Base-by-base conservation (phyloP, 2,329 filamentous ascomycete species). In the Daldinia sp. region DNA sequence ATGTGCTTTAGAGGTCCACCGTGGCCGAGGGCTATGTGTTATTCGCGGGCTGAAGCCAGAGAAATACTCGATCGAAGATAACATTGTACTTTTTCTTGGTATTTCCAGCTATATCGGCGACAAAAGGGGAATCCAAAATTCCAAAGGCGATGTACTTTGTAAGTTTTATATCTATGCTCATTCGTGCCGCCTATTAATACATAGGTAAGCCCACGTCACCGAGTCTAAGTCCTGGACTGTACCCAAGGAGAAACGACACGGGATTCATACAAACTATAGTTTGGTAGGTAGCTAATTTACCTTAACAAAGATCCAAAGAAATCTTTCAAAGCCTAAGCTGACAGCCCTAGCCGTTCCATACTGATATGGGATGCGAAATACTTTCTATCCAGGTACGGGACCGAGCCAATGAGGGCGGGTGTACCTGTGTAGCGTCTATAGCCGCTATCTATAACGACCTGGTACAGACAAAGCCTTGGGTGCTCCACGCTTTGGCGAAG, bases 101-200 rank as follows among this genome's bases (percentile, higher is more conserved):
- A 77, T 90, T 10, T 82, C 87, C 0, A 84, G 82, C 62, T 84
- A 90, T 72, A 82, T 91, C 56, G 88, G 85, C 1, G 81, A 85
- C 41, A 80, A 84, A 53, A 82, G 87, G 42, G 86, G 86, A 2
- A 70, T 83, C 2, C 86, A 88, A 63, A 82, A 83, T 62, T 78
- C 79, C n/a, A 82, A 81, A 48, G 84, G 84, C 10, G 81, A 82
- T 39, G 81, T 86, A 73, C 70, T 86, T 15, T 80, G 84, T 85
- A 78, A 71, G 82, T 77, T 20, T 6, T 10, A 13, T 13, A 39
- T 33, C 33, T 13, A 18, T 33, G 26, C 20, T 46, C 23, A n/a
- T 30, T 53, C 33, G 10, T 44, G 13, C 44, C 30, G n/a, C 54
- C 51, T 60, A 53, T 73, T 78, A 54, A 74, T 28, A 7, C 18